phyloP scores from a whole-genome alignment of 331 rosid genomes.

The Malus hybrid region DNA sequence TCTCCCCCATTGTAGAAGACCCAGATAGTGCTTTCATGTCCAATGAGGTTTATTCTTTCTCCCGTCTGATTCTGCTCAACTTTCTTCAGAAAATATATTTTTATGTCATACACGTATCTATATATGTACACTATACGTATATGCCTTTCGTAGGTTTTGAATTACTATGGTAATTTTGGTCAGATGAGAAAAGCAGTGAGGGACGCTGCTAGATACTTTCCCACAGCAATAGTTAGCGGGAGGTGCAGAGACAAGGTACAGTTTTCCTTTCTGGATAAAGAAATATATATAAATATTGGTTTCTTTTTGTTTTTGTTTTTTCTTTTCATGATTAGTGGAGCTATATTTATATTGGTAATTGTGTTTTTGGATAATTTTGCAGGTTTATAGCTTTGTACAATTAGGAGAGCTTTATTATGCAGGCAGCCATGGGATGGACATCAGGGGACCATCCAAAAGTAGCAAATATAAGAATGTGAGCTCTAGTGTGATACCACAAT shows the following conservation, averaged over 20 bases:
- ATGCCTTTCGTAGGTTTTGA: neutral
- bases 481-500: neutral
- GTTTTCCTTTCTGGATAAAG: neutral
- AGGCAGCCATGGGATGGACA: conserved; percentile 99
- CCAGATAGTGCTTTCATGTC: conserved; percentile 91
- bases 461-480: conserved; percentile 44
- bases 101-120: neutral
- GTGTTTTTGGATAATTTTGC: neutral
- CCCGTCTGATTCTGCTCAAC: neutral
- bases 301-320: neutral
- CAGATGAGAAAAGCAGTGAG: conserved; percentile 83
- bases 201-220: conserved; percentile 60
- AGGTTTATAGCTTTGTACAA: conserved; percentile 72
- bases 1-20: conserved; percentile 80
- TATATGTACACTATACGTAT: neutral
- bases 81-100: neutral
- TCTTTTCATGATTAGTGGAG: neutral
- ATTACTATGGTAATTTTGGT: neutral
- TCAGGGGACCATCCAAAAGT: conserved; percentile 69
- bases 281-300: neutral
- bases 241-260: conserved; percentile 81
- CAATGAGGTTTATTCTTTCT: conserved; percentile 41
- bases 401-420: conserved; percentile 79
- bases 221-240: conserved; percentile 92
- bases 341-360: neutral